Evolutionary conservation across 495 filamentous ascomycete genomes (phyloP).

Genomic region (Penicillium lagena): DNA sequence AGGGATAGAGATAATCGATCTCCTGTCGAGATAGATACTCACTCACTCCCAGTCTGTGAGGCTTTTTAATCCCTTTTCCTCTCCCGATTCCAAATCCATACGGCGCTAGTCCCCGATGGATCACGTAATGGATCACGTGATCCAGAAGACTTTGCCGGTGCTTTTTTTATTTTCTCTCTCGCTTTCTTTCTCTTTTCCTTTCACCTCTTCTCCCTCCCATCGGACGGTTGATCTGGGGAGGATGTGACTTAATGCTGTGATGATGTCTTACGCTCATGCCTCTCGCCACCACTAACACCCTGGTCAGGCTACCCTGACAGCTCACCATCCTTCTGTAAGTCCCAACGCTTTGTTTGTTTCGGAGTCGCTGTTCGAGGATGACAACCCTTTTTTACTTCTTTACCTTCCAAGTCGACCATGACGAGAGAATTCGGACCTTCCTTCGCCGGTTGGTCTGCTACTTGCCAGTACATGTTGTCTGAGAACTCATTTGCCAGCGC

Average conservation of each 20-base stretch:
- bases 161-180: slow-evolving; percentile 13
- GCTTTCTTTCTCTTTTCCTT: slow-evolving; percentile 8
- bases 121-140: slow-evolving; percentile 15
- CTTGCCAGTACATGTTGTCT: slow-evolving; percentile 98
- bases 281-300: slow-evolving; percentile 13
- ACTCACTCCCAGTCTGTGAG: slow-evolving; percentile 1
- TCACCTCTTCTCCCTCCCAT: background rate
- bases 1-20: too few species aligned
- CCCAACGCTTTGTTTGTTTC: slow-evolving; percentile 11
- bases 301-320: slow-evolving; percentile 13
- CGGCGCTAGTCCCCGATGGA: slow-evolving; percentile 19
- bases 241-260: slow-evolving; percentile 1
- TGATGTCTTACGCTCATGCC: slow-evolving; percentile 4
- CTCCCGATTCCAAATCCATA: slow-evolving; percentile 7
- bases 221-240: too few species aligned
- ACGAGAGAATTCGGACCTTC: slow-evolving; percentile 68
- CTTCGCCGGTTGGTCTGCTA: slow-evolving; percentile 75
- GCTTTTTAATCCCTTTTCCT: slow-evolving; percentile 4
- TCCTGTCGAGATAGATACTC: too few species aligned
- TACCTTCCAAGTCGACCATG: slow-evolving; percentile 92
- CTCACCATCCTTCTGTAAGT: slow-evolving; percentile 17
- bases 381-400: slow-evolving; percentile 82
- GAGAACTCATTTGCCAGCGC: slow-evolving; percentile 38
- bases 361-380: slow-evolving; percentile 60
- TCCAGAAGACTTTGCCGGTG: slow-evolving; percentile 13